These are phyloP conservation scores for Polytrichum formosum DNA, from an alignment of 225 moss, liverwort and hornwort species.

Conservation along the genomic window DNA sequence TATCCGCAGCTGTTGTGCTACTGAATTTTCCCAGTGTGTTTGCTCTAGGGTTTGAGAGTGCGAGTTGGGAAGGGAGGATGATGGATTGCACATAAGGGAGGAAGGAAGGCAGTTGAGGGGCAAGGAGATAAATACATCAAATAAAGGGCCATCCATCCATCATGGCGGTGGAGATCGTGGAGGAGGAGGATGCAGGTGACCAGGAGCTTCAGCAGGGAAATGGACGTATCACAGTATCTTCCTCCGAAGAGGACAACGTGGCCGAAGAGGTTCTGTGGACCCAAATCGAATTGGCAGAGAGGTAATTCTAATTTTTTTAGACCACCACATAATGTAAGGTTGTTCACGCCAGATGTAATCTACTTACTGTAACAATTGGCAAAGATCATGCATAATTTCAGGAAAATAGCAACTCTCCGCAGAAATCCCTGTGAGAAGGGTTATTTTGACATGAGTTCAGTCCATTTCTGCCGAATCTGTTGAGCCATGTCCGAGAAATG, in stretches of 20 bases:
- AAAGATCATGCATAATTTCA: too few relatives aligned
- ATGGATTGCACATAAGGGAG: neutral
- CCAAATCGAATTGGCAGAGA: conserved; percentile 58
- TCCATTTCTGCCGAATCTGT: too few relatives aligned
- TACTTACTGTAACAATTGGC: neutral
- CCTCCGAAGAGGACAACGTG: conserved; percentile 17
- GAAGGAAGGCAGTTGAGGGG: neutral
- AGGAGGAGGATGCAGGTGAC: conserved; percentile 10
- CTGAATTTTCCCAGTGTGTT: neutral
- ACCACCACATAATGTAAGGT: neutral
- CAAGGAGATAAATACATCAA: neutral
- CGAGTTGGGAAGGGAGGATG: neutral
- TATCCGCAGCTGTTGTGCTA: too few relatives aligned
- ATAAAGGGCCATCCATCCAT: too few relatives aligned
- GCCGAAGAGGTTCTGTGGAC: conserved; percentile 43
- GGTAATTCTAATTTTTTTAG: conserved; percentile 17
- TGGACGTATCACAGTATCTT: conserved; percentile 12
- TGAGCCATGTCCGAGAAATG: too few relatives aligned
- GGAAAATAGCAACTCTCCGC: neutral
- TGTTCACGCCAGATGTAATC: neutral
- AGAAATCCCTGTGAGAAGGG: neutral
- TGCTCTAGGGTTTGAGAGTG: conserved; percentile 9
- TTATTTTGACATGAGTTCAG: neutral
- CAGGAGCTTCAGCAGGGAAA: neutral
- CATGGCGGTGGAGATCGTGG: conserved; percentile 42